A percentile compares a stretch with the other conserved stretches of the same genome.
phyloP scores from a whole-genome alignment of 2,329 filamentous ascomycete species.

The Pseudopithomyces chartarum region DNA sequence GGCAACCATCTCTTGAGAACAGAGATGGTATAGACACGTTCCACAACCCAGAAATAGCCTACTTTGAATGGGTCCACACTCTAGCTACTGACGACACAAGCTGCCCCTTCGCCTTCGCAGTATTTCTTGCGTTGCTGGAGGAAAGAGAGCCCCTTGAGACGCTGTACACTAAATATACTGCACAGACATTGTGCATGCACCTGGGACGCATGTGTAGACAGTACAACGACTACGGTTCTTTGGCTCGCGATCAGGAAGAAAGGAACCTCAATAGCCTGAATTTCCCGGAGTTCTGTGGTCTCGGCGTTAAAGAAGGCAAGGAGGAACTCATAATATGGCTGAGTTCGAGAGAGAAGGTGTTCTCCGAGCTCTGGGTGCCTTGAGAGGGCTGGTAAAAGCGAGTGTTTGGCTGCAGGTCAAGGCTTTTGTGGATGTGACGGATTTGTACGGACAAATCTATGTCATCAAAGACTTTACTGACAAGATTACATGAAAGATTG shows the following conservation, averaged over 20 bases:
- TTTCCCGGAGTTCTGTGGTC: constrained; percentile 9
- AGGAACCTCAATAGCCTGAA: constrained; percentile 19
- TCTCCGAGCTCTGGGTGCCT: not conserved
- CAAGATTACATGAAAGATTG: not conserved
- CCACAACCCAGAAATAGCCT: not conserved
- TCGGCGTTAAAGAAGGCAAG: not conserved
- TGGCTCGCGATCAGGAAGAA: constrained; percentile 31
- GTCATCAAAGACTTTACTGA: not conserved
- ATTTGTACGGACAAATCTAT: not conserved
- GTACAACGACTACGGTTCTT: constrained; percentile 36
- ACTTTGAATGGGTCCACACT: constrained; percentile 22
- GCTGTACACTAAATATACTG: constrained; percentile 18
- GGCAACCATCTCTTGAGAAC: not conserved
- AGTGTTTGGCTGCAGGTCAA: not conserved
- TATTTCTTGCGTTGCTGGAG: constrained; percentile 15
- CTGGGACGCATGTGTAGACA: constrained; percentile 28
- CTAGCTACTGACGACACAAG: constrained; percentile 21
- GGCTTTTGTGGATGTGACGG: not conserved
- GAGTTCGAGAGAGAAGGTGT: not conserved
- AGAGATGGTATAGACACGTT: not conserved
- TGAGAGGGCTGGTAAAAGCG: not conserved
- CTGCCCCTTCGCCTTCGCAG: constrained; percentile 26
- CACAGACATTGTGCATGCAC: constrained; percentile 18
- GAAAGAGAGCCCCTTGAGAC: constrained; percentile 8
- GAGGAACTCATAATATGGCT: not conserved